Evolutionary conservation across 768 basidiomycete genomes (phyloP), one percentile per base, ranked within the genome.

Genomic region (Hydnum rufescens): DNA sequence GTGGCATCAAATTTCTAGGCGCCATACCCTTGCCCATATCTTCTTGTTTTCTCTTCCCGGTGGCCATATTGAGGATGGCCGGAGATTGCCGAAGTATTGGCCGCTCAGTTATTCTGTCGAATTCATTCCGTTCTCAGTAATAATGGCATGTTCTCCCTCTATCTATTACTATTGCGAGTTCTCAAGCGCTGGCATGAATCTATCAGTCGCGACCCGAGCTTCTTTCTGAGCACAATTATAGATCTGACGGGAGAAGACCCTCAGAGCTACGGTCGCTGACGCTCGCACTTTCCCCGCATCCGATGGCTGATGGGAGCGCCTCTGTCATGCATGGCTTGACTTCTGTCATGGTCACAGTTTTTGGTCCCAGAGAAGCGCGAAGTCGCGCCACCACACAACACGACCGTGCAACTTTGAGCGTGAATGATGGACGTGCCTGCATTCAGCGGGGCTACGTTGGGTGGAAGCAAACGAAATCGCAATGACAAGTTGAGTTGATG

Each of bases 201-300:
- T n/a, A n/a, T n/a, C n/a, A 58, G 48, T 59, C 58, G 5, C 57
- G 60, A 3, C 55, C 58, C 1, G 58, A 61, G 32, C 51, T 62
- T 0, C 49, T 60, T n/a, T 59, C 59, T 5, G 49, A 57, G 1
- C 53, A 57, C 23, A 55, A 60, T 13, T 85, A 84, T 60, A 84
- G 93, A 55, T 88, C 88, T 26, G 93, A 97, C 64, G 87, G 86
- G 43, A 75, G 93, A 44, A 72, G 82, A n/a, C 90, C 92, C 54
- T 86, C 80, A 65, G 93, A 96, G 63, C 71, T 97, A 30, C 79
- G 93, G 49, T 77, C 80, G 55, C 74, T 92, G 55, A 68, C 71
- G 47, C 83, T 95, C 64, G 76, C 82, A 61, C 76, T 95, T 47
- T 71, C 78, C 3, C 74, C 78, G 42, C 65, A 65, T n/a, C 58